These are phyloP conservation scores for Ensete ventricosum DNA, from an alignment of 176 grass and related monocot genomes.

Conservation along the genomic window DNA sequence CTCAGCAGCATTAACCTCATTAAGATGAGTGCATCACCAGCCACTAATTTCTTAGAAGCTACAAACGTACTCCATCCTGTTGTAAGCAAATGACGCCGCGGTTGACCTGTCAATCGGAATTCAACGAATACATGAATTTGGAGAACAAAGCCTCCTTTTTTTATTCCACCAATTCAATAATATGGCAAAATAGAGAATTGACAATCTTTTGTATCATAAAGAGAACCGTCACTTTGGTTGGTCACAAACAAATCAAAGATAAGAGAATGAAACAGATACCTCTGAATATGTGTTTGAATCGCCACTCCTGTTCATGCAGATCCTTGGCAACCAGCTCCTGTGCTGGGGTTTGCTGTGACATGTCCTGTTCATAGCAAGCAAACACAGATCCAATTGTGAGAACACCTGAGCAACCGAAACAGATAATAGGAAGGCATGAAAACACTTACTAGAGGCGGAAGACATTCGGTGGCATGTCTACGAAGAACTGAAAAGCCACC, in stretches of 20 bases:
- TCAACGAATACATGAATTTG: not conserved
- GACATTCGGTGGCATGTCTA: not conserved
- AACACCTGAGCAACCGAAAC: not conserved
- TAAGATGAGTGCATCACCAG: slow-evolving; percentile 80
- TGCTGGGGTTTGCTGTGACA: slow-evolving; percentile 68
- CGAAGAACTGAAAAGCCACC: not conserved
- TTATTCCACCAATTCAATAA: not conserved
- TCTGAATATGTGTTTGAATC: slow-evolving; percentile 86
- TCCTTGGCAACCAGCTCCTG: slow-evolving; percentile 70
- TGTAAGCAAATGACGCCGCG: slow-evolving; percentile 71
- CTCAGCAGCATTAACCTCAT: slow-evolving; percentile 40
- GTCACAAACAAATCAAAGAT: not conserved
- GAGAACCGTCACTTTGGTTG: not conserved
- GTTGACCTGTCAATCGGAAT: slow-evolving; percentile 47
- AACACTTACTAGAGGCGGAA: not conserved
- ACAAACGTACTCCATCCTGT: slow-evolving; percentile 92
- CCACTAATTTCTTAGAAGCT: slow-evolving; percentile 74
- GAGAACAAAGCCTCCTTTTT: not conserved
- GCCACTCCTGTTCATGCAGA: slow-evolving; percentile 73
- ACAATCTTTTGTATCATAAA: too few species aligned
- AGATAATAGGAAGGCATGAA: not conserved
- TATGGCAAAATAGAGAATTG: not conserved
- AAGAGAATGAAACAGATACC: slow-evolving; percentile 20
- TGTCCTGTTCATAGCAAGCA: slow-evolving; percentile 39
- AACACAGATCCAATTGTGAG: not conserved